Percentiles rank a stretch among this genome's conserved stretches.
Evolutionary conservation across 371 early-diverging fungal genomes (phyloP).

Genomic region (Syncephalis fuscata): DNA sequence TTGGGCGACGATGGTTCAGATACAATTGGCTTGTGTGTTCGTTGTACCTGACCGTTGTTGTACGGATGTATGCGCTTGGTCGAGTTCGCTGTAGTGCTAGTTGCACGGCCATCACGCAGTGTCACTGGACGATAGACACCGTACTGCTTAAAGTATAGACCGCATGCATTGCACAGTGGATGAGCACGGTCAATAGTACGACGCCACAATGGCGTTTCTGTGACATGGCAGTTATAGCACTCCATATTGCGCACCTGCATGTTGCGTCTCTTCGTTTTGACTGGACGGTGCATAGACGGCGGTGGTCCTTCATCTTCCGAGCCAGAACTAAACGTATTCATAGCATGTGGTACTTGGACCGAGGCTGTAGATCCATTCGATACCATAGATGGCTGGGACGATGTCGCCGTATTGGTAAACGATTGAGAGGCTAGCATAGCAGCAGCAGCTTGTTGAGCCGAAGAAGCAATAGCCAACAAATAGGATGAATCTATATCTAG

Average conservation of each 20-base stretch:
- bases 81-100: constrained; percentile 6
- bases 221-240: constrained; percentile 65
- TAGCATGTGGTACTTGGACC: no score
- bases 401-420: no score
- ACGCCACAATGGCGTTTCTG: constrained; percentile 67
- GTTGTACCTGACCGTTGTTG: neutral
- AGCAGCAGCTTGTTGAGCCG: constrained; percentile 2
- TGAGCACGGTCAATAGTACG: constrained; percentile 56
- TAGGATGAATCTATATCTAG: neutral
- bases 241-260: constrained; percentile 31
- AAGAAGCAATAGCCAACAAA: neutral
- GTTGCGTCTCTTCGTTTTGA: no score
- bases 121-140: constrained; percentile 46
- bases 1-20: constrained; percentile 1
- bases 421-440: no score
- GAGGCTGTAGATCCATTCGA: no score
- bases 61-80: constrained; percentile 4
- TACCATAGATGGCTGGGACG: no score
- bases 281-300: no score
- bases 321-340: no score
- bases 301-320: no score
- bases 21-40: neutral
- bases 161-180: constrained; percentile 75
- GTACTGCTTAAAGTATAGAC: constrained; percentile 63
- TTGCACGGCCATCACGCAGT: constrained; percentile 18